Conservation (phyloP, 73 alveolate species). For the Halteria grandinella region DNA sequence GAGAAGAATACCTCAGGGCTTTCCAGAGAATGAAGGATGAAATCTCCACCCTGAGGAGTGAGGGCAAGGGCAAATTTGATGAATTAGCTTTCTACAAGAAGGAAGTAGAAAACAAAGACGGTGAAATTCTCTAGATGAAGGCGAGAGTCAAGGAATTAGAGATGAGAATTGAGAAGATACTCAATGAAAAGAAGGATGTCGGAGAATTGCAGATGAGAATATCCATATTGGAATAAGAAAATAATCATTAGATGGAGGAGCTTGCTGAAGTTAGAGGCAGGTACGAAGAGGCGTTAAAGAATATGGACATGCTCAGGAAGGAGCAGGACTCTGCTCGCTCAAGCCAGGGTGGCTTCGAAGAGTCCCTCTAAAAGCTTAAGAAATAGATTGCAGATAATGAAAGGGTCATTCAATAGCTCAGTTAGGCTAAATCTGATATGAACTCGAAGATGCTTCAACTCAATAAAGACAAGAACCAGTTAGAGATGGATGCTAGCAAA, state of each 20-base stretch:
- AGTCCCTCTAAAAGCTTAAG: too few species aligned
- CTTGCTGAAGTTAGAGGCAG: not conserved
- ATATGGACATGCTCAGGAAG: not conserved
- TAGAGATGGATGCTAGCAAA: not conserved
- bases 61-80: too few species aligned
- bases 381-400: too few species aligned
- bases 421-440: not conserved
- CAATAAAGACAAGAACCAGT: not conserved
- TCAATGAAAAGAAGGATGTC: too few species aligned
- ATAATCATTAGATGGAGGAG: not conserved
- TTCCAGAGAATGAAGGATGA: not conserved
- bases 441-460: conserved; percentile 1
- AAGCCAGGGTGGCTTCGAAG: not conserved
- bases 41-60: too few species aligned
- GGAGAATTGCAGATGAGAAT: too few species aligned
- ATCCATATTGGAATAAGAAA: not conserved
- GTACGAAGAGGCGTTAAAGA: not conserved
- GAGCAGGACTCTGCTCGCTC: not conserved
- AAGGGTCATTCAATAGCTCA: not conserved
- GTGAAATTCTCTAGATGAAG: not conserved
- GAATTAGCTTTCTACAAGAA: not conserved
- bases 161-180: too few species aligned
- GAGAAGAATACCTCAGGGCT: conserved; percentile 23
- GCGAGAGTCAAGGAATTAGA: not conserved
- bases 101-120: not conserved